Conservation (phyloP, 306 rosid genomes). For the Herpetospermum pedunculosum region DNA sequence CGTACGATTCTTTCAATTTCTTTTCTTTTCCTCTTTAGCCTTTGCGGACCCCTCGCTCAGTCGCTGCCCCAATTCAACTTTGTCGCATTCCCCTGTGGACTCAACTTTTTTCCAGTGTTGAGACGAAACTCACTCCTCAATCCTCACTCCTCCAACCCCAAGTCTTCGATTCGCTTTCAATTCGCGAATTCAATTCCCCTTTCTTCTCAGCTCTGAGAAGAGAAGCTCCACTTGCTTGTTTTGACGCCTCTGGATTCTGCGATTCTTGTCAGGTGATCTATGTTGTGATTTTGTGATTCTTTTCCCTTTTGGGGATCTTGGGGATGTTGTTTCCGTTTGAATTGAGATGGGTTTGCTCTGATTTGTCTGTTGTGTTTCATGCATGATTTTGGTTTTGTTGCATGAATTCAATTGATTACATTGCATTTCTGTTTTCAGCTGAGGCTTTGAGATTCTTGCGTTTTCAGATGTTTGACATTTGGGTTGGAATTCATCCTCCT, state of each 20-base stretch:
- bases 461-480: background rate
- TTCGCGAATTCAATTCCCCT: background rate
- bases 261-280: conserved; percentile 1
- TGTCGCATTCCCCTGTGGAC: background rate
- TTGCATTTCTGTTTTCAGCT: conserved; percentile 8
- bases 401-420: background rate
- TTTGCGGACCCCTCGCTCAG: background rate
- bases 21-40: background rate
- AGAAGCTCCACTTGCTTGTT: background rate
- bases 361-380: background rate
- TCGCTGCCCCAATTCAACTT: background rate
- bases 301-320: background rate
- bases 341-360: background rate
- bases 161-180: background rate
- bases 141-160: background rate
- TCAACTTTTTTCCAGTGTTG: background rate
- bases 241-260: background rate
- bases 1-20: background rate
- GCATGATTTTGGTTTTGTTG: background rate
- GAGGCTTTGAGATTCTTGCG: background rate
- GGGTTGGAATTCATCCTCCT: background rate
- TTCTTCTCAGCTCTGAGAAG: background rate
- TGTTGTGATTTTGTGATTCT: background rate
- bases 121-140: background rate
- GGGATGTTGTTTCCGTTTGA: background rate